Evolutionary conservation across 75 land plant species (phyloP), one percentile per base, ranked within the genome.

Genomic region (Selaginella moellendorffii): DNA sequence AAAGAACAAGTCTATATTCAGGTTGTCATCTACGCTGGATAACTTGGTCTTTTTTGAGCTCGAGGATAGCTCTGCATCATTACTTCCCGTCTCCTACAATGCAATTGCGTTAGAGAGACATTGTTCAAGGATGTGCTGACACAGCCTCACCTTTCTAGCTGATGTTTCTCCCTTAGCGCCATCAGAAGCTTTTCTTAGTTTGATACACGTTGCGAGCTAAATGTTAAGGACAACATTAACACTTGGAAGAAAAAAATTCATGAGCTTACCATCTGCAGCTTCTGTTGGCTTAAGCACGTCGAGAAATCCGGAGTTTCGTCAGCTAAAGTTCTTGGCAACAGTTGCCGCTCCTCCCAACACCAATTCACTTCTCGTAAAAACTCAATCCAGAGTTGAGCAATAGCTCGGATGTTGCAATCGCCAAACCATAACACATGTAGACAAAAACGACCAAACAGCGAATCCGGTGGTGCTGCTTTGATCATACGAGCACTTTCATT

Each of bases 351-450:
- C 51, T 95, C 99, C 99, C 99, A 95, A 68, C 74, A 95, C 91
- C 90, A 95, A 42, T 90, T 87, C 63, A 95, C 78, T 71, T 90
- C 99, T 61, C 99, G 80, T 31, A 90, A 81, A 76, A 95, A 95
- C 64, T 95, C 99, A 62, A 86, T 77, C 99, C 99, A 95, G 22
- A 95, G 78, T 0, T 77, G 65, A 56, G 99, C 74, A 66, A 95
- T 84, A 28, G 99, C 99, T 95, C 88, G 83, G 59, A 95, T 86
- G 62, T 84, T 95, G 63, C 99, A 95, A 63, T 66, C 77, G 26
- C 96, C 99, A 77, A 95, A 82, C 87, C 87, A 90, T 28, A 95
- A 76, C 19, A 88, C 68, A 64, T 90, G 99, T 53, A 95, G 75
- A 74, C 91, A 89, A 70, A 86, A 95, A 67, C 85, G 87, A 24